These are phyloP conservation scores for Diaporthe amygdali DNA, from an alignment of 2,329 filamentous ascomycete genomes.

Conservation along the genomic window DNA sequence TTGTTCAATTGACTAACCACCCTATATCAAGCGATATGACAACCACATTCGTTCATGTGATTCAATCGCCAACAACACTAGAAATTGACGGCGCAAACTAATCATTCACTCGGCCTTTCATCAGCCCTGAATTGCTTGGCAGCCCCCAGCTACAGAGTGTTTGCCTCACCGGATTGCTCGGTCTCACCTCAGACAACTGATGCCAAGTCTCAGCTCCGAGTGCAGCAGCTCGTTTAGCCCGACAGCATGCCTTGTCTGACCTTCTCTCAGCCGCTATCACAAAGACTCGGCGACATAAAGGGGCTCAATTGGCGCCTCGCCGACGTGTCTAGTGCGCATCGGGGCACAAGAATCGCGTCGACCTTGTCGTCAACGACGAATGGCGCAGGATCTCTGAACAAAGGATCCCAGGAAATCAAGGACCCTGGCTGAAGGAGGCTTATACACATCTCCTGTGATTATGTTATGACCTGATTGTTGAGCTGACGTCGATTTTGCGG, in stretches of 20 bases:
- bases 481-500: neutral
- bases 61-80: neutral
- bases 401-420: neutral
- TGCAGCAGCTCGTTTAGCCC: neutral
- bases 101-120: neutral
- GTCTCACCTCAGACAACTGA: constrained; percentile 8
- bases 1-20: neutral
- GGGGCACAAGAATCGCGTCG: neutral
- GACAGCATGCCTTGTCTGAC: neutral
- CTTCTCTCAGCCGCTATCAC: neutral
- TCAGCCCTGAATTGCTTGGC: constrained; percentile 6
- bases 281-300: neutral
- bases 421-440: neutral
- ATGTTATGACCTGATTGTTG: neutral
- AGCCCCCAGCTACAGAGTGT: neutral
- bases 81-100: neutral
- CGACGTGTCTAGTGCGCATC: neutral
- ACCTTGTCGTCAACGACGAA: neutral
- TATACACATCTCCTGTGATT: neutral
- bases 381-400: neutral
- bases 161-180: neutral
- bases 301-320: neutral
- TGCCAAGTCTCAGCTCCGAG: constrained; percentile 12
- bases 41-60: neutral
- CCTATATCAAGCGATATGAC: neutral